phyloP scores from a whole-genome alignment of 768 basidiomycete species.

The Trametes elegans region DNA sequence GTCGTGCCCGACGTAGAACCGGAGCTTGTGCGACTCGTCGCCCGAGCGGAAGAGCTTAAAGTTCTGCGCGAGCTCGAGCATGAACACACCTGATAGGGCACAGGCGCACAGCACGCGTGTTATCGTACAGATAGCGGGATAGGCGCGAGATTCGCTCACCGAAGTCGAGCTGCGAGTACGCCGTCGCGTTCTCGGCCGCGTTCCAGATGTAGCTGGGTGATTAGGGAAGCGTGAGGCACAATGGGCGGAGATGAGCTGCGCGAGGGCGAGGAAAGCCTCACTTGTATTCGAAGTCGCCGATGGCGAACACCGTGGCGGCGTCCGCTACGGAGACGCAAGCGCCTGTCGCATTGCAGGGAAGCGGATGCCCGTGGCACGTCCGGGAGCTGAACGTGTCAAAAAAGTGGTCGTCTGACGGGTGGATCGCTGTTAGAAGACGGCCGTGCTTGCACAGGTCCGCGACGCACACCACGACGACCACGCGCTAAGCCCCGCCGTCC shows the following conservation, averaged over 20 bases:
- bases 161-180: constrained; percentile 44
- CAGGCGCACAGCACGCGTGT: background rate
- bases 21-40: constrained; percentile 35
- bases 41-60: constrained; percentile 35
- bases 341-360: constrained; percentile 44
- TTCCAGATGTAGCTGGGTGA: constrained; percentile 49
- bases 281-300: constrained; percentile 43
- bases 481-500: constrained; percentile 36
- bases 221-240: background rate
- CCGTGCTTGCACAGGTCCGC: background rate
- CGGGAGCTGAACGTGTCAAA: constrained; percentile 52
- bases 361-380: constrained; percentile 42
- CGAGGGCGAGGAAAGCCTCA: constrained; percentile 20
- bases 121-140: background rate
- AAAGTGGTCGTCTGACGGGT: constrained; percentile 43
- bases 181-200: constrained; percentile 41
- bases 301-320: constrained; percentile 32
- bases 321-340: constrained; percentile 42
- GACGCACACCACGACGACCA: constrained; percentile 50
- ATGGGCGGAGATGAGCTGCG: too few species aligned
- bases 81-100: constrained; percentile 43
- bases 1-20: constrained; percentile 48
- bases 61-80: constrained; percentile 42
- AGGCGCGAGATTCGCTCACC: constrained; percentile 26
- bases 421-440: background rate